phyloP scores from a whole-genome alignment of 768 basidiomycete genomes.

The Tephrocybe sp. region DNA sequence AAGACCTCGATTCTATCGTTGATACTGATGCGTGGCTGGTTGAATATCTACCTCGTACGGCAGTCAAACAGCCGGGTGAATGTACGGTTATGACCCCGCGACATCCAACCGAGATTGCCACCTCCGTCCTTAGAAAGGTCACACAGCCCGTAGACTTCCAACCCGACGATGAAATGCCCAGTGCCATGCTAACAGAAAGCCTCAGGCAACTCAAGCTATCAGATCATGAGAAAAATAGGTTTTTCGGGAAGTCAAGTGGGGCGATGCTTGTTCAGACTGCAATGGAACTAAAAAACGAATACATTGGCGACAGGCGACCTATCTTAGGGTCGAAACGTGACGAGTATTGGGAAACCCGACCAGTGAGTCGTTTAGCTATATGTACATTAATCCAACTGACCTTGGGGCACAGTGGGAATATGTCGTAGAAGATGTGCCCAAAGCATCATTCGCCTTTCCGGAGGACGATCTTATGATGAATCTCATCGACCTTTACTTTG shows the following conservation, averaged over 20 bases:
- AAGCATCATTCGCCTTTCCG: slow-evolving; percentile 41
- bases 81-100: neutral
- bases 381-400: neutral
- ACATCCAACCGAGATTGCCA: slow-evolving; percentile 25
- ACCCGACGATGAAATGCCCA: slow-evolving; percentile 30
- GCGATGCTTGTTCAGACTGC: slow-evolving; percentile 53
- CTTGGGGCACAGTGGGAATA: slow-evolving; percentile 34
- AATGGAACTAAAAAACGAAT: slow-evolving; percentile 57
- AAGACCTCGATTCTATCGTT: slow-evolving; percentile 42
- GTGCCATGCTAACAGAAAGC: slow-evolving; percentile 28
- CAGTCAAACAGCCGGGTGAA: neutral
- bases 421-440: slow-evolving; percentile 8
- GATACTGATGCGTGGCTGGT: slow-evolving; percentile 15
- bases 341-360: slow-evolving; percentile 35
- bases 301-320: slow-evolving; percentile 31
- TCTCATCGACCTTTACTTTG: slow-evolving; percentile 68
- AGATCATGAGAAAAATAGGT: slow-evolving; percentile 36
- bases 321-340: slow-evolving; percentile 22
- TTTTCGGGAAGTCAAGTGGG: slow-evolving; percentile 57
- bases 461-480: slow-evolving; percentile 43
- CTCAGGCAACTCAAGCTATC: slow-evolving; percentile 31
- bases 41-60: neutral
- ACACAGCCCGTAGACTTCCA: slow-evolving; percentile 19
- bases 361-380: slow-evolving; percentile 23
- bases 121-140: slow-evolving; percentile 31